Evolutionary conservation across 805 yeast genomes (phyloP).

Genomic region (Metschnikowia dekortorum): DNA sequence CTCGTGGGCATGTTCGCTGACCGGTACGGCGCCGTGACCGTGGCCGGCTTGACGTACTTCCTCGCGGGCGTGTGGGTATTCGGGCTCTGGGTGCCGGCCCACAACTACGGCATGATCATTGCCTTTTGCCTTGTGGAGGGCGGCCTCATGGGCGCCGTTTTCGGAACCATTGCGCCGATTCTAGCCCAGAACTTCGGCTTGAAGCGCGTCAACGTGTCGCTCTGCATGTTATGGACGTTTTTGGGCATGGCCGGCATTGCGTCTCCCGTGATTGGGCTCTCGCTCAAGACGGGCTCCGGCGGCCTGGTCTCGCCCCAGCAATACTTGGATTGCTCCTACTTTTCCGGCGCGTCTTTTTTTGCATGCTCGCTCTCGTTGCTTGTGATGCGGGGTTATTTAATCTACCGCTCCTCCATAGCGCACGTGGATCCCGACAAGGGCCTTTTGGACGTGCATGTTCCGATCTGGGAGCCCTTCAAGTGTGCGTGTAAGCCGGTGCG

Average conservation of each 20-base stretch:
- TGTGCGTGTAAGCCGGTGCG: constrained; percentile 6
- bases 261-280: constrained; percentile 59
- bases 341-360: constrained; percentile 53
- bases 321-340: constrained; percentile 51
- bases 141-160: constrained; percentile 55
- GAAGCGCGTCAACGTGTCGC: constrained; percentile 43
- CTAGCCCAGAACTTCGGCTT: constrained; percentile 52
- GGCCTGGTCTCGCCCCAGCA: constrained; percentile 37
- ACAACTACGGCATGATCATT: constrained; percentile 52
- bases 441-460: constrained; percentile 16
- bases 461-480: constrained; percentile 11
- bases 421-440: constrained; percentile 14
- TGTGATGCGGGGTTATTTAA: constrained; percentile 51
- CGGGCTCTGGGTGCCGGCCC: constrained; percentile 39
- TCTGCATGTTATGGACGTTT: constrained; percentile 51
- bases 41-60: constrained; percentile 25
- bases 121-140: constrained; percentile 52
- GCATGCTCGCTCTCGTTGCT: constrained; percentile 41
- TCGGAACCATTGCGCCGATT: constrained; percentile 52
- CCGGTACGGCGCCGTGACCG: constrained; percentile 47
- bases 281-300: constrained; percentile 34
- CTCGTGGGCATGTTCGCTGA: constrained; percentile 49
- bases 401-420: constrained; percentile 41
- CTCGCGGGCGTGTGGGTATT: constrained; percentile 27
- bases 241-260: constrained; percentile 49